A percentile compares a stretch with the other conserved stretches of the same genome.
These are phyloP conservation scores for Tubosaeta sp. DNA, from an alignment of 768 basidiomycete species.

Conservation along the genomic window DNA sequence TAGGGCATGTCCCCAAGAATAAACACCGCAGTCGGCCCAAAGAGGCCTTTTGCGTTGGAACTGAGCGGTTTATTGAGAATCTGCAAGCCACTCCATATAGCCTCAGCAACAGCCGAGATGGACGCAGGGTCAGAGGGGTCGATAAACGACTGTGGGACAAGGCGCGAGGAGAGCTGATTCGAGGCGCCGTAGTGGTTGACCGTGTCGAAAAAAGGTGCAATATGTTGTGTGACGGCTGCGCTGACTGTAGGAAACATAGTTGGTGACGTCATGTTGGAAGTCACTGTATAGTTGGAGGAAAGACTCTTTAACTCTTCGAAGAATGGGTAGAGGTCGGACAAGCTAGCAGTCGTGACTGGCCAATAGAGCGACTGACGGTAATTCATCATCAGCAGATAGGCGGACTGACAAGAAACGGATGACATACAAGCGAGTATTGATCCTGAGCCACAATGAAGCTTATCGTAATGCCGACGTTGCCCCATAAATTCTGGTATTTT, in stretches of 20 bases:
- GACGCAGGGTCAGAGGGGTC: conserved; percentile 9
- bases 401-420: neutral
- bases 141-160: conserved; percentile 14
- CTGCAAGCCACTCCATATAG: conserved; percentile 18
- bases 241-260: conserved; percentile 15
- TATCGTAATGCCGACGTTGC: conserved; percentile 10
- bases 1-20: conserved; percentile 9
- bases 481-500: conserved; percentile 16
- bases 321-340: conserved; percentile 11
- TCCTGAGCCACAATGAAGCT: neutral
- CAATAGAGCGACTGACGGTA: conserved; percentile 12
- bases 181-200: conserved; percentile 6
- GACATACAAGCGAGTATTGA: conserved; percentile 15
- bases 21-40: neutral
- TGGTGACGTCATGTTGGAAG: conserved; percentile 11
- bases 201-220: conserved; percentile 8
- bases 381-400: neutral
- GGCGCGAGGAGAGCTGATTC: conserved; percentile 15
- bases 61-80: conserved; percentile 7
- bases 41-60: neutral
- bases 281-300: conserved; percentile 12
- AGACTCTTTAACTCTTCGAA: conserved; percentile 16
- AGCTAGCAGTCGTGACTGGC: conserved; percentile 1
- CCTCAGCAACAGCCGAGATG: conserved; percentile 8
- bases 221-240: neutral